Evolutionary conservation across 2,329 filamentous ascomycete species (phyloP), one percentile per base, ranked within the genome.

Genomic region (Aspergillus clavatus): DNA sequence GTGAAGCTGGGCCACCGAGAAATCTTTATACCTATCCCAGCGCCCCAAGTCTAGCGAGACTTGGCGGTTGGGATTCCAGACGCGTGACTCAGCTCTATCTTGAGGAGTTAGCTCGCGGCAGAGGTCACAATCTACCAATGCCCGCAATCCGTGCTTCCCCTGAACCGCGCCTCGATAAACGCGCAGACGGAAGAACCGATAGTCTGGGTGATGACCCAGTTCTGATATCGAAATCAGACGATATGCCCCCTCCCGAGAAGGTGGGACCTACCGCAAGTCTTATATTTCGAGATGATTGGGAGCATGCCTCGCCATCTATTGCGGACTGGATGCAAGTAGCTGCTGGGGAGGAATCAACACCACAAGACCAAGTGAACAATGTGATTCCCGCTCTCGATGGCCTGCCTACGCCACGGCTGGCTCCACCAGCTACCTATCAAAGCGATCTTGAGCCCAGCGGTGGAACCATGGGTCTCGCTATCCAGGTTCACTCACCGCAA

Each of bases 21-120:
- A 59, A 24, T 24, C 4, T 8, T 4, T 68, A 73, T 46, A 62
- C 72, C 4, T 66, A 75, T 29, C 66, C 69, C 5, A 66, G 72
- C n/a, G 75, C 76, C 8, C 76, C 77, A 11, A 72, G 73, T 41
- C 60, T 81, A 42, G 75, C 74, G n/a, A 72, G 73, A 50, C 69
- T 76, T 47, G 72, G 72, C 6, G 70, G 73, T 26, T 80, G 76
- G 73, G 74, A 77, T 41, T 74, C 76, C 1, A 76, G 74, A 45
- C 74, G 75, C 45, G 74, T 76, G 2, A 77, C 74, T 3, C 74
- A 77, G 48, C 68, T 77, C n/a, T 80, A 78, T 57, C 60, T 81
- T 4, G 72, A 77, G 45, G 69, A 77, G 47, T 57, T 76, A 48
- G 63, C 68, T 12, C 61, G 62, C 28, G 65, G 63, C 11, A 57